A percentile compares a stretch with the other conserved stretches of the same genome.
Evolutionary conservation across 768 basidiomycete species (phyloP).

Genomic region (Trichaptum fuscoviolaceum): DNA sequence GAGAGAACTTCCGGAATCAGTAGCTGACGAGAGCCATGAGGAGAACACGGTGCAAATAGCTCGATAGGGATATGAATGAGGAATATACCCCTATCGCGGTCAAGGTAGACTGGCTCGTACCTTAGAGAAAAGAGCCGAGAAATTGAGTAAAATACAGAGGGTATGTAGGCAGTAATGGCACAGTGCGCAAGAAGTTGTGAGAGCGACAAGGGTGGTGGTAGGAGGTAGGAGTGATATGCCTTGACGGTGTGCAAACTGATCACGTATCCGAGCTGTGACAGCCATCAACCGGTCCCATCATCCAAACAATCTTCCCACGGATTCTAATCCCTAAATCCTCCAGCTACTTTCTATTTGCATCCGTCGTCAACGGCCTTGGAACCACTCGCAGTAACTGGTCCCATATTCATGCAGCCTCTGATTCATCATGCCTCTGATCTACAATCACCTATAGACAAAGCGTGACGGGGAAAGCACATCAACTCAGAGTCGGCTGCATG

Average conservation of each 20-base stretch:
- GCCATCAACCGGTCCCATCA: background rate
- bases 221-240: background rate
- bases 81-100: background rate
- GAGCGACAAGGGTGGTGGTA: background rate
- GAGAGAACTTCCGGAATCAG: background rate
- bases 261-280: background rate
- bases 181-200: background rate
- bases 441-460: background rate
- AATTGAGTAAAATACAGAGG: background rate
- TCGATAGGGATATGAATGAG: background rate
- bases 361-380: background rate
- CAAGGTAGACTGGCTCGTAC: background rate
- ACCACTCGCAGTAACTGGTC: background rate
- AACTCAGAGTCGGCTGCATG: background rate
- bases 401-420: background rate
- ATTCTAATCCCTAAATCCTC: background rate
- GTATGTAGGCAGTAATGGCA: background rate
- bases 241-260: background rate
- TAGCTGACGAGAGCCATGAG: conserved; percentile 1
- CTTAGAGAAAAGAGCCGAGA: background rate
- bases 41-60: background rate
- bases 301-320: background rate
- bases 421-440: background rate
- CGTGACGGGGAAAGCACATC: background rate
- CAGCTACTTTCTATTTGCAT: background rate